Evolutionary conservation across 306 rosid species (phyloP).

Genomic region (Cucumis hystrix): DNA sequence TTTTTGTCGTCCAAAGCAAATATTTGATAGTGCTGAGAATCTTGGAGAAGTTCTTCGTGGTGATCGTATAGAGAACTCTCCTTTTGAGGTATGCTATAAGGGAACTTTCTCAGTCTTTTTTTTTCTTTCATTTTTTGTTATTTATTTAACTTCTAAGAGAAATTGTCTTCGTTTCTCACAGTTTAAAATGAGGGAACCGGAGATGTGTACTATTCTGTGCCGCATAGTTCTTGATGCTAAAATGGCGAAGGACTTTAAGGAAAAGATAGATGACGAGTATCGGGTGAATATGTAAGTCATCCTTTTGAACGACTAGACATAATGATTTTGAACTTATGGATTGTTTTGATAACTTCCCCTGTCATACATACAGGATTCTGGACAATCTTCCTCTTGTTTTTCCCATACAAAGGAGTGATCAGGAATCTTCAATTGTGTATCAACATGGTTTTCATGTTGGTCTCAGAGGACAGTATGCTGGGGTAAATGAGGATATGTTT

Average conservation of each 20-base stretch:
- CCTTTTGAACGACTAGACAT: not conserved
- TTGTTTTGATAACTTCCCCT: not conserved
- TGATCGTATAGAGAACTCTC: constrained; percentile 83
- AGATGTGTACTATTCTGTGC: constrained; percentile 63
- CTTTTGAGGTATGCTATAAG: constrained; percentile 43
- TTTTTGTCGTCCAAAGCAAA: constrained; percentile 54
- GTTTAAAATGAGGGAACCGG: constrained; percentile 92
- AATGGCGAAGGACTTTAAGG: constrained; percentile 57
- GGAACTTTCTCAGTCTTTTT: not conserved
- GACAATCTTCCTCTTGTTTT: constrained; percentile 85
- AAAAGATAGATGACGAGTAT: constrained; percentile 78
- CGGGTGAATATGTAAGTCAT: constrained; percentile 69
- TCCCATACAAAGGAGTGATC: constrained; percentile 60
- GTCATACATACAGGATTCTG: constrained; percentile 45
- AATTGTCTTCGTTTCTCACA: constrained; percentile 11
- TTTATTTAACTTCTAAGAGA: constrained; percentile 10
- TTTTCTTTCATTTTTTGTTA: not conserved
- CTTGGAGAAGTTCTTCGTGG: constrained; percentile 96
- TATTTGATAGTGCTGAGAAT: constrained; percentile 84
- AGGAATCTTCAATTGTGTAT: constrained; percentile 53
- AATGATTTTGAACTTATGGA: not conserved
- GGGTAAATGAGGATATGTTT: constrained; percentile 30
- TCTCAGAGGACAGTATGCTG: constrained; percentile 74
- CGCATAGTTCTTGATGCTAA: constrained; percentile 42
- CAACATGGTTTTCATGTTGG: constrained; percentile 82